Percentiles rank a stretch among this genome's conserved stretches.
These are phyloP conservation scores for Xylaria flabelliformis DNA, from an alignment of 495 filamentous ascomycete species.

Conservation along the genomic window DNA sequence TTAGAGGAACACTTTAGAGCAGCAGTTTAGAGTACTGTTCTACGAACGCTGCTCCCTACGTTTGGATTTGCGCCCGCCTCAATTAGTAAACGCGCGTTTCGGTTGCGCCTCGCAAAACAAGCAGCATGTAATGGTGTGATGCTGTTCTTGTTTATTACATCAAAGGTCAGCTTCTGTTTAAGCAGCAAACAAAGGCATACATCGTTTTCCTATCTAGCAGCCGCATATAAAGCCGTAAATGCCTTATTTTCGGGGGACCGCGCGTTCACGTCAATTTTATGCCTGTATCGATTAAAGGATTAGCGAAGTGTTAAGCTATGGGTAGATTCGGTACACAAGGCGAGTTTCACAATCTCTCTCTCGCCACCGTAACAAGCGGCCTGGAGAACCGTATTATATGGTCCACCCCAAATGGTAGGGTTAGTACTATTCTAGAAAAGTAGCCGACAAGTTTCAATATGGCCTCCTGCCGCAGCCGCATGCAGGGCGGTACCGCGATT, in stretches of 20 bases:
- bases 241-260: neutral
- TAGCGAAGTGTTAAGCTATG: neutral
- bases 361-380: neutral
- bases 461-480: neutral
- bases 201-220: neutral
- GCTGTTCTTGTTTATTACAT: neutral
- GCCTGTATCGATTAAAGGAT: neutral
- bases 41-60: neutral
- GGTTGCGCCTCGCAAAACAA: neutral
- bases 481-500: neutral
- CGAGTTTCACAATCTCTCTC: neutral
- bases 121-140: neutral
- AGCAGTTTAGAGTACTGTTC: neutral
- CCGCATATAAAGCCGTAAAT: neutral
- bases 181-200: neutral
- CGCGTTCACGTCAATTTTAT: neutral
- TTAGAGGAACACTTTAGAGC: neutral
- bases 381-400: neutral
- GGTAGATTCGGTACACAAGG: neutral
- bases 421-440: neutral
- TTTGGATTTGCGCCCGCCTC: neutral
- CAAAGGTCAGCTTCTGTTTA: neutral
- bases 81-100: neutral
- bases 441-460: neutral
- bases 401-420: neutral